Conservation (phyloP, 1,284 basidiomycete species). For the Fomitopsis pinicola region DNA sequence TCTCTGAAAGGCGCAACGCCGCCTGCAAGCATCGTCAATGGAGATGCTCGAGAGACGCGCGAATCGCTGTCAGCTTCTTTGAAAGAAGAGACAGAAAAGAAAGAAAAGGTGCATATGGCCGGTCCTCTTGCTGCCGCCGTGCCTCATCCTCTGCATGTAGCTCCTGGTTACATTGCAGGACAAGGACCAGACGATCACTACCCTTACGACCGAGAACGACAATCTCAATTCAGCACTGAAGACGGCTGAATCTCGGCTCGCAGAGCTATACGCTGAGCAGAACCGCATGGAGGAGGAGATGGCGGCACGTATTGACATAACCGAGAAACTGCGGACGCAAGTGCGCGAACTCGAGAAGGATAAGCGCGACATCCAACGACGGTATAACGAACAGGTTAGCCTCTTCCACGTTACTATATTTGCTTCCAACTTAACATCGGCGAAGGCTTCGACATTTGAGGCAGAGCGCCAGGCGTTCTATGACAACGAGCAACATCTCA, state of each 20-base stretch:
- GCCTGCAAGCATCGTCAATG: constrained; percentile 30
- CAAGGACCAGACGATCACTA: constrained; percentile 64
- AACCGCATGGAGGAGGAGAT: constrained; percentile 72
- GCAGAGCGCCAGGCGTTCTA: constrained; percentile 83
- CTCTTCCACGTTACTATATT: background rate
- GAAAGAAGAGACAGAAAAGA: constrained; percentile 73
- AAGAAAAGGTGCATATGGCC: constrained; percentile 58
- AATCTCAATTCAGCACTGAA: constrained; percentile 58
- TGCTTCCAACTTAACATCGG: constrained; percentile 8
- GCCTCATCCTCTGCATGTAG: constrained; percentile 32
- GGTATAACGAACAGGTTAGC: constrained; percentile 77
- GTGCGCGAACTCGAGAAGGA: constrained; percentile 80
- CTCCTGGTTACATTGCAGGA: constrained; percentile 71
- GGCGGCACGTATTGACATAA: constrained; percentile 70
- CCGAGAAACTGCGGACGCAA: constrained; percentile 72
- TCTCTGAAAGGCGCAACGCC: constrained; percentile 40
- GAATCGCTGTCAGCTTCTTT: constrained; percentile 58
- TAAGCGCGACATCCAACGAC: constrained; percentile 69
- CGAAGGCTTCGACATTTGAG: constrained; percentile 72
- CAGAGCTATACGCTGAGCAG: constrained; percentile 77
- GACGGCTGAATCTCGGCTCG: constrained; percentile 61
- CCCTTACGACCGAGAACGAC: constrained; percentile 59
- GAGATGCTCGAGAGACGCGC: constrained; percentile 30
- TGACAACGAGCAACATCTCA: constrained; percentile 83
- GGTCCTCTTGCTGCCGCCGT: background rate